Percentiles rank a stretch among this genome's conserved stretches.
phyloP scores from a whole-genome alignment of 176 grass and related monocot species.

The Rhynchospora breviuscula region DNA sequence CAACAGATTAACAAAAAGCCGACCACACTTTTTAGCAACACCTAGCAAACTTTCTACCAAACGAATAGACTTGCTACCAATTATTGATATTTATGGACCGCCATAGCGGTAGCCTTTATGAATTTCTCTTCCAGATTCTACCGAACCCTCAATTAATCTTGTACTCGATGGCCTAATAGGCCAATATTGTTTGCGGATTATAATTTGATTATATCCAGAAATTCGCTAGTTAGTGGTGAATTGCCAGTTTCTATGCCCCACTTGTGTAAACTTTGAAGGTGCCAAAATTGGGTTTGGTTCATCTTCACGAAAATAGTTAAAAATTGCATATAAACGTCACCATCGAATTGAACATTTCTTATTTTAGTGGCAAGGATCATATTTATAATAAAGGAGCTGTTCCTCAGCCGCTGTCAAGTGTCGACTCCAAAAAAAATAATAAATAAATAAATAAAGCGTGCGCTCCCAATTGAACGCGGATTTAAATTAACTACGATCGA shows the following conservation, averaged over 20 bases:
- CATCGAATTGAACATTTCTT: neutral
- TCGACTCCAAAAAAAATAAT: too few relatives aligned
- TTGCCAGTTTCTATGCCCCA: neutral
- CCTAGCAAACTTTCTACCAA: constrained; percentile 19
- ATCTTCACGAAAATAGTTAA: neutral
- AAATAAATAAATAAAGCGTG: neutral
- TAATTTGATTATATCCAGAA: neutral
- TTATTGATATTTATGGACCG: neutral
- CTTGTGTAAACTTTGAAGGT: neutral
- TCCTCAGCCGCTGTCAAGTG: neutral
- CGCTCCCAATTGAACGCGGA: neutral
- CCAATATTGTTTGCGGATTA: neutral
- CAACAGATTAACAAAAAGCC: neutral
- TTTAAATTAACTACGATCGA: too few relatives aligned
- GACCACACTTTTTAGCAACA: neutral
- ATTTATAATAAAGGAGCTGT: neutral
- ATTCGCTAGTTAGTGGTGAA: neutral
- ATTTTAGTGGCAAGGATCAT: neutral
- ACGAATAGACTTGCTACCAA: constrained; percentile 26
- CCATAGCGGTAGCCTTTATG: neutral
- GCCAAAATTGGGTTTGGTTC: neutral
- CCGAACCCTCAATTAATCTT: constrained; percentile 2
- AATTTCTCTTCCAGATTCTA: constrained; percentile 15
- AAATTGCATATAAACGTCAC: neutral
- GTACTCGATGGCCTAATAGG: neutral